Evolutionary conservation across 1,284 basidiomycete species (phyloP), one percentile per base, ranked within the genome.

Genomic region (Phylloporus sp.): DNA sequence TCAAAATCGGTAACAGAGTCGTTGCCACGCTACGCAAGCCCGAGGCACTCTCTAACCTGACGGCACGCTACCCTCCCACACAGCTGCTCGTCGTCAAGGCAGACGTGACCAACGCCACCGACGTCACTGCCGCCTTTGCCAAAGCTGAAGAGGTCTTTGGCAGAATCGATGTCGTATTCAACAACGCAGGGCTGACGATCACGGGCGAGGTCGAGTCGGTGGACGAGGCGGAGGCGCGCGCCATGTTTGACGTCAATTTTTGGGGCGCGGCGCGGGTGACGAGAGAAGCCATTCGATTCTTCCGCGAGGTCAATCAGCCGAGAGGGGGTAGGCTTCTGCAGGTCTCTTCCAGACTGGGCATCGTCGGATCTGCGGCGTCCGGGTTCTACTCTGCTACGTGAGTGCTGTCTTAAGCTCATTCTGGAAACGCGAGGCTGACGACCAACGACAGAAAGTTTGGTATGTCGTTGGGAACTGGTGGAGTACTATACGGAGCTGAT

Each of bases 141-240:
- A 66, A 68, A 26, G 77, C 75, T 0, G 66, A 73, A 55, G 68
- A 70, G 6, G 57, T 55, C 2, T 82, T 81, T 60, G 82, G 81
- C 4, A 69, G 78, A 17, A 67, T 82, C 46, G 80, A 82, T 51
- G 75, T 82, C 31, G 81, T 84, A 10, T 77, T 80, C 66, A 82
- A 81, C 47, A 74, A 72, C 8, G 69, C 70, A 2, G 72, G 72
- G 0, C 12, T 60, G 5, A n/a, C 0, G 7, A 11, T 70, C n/a
- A 29, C 37, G 2, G 65, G 56, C 5, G 73, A 76, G 53, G 51
- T 73, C 39, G 74, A 74, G 52, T 72, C 42, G 18, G 2, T 56
- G 2, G 51, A 51, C 46, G 76, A 79, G 5, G 63, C 68, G 4
- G 64, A 61, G 0, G 78, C 73, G 2, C 73, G 74, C 2, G 60